Percentiles rank a stretch among this genome's conserved stretches.
phyloP scores from a whole-genome alignment of 306 rosid genomes.

The Lathyrus sativus region DNA sequence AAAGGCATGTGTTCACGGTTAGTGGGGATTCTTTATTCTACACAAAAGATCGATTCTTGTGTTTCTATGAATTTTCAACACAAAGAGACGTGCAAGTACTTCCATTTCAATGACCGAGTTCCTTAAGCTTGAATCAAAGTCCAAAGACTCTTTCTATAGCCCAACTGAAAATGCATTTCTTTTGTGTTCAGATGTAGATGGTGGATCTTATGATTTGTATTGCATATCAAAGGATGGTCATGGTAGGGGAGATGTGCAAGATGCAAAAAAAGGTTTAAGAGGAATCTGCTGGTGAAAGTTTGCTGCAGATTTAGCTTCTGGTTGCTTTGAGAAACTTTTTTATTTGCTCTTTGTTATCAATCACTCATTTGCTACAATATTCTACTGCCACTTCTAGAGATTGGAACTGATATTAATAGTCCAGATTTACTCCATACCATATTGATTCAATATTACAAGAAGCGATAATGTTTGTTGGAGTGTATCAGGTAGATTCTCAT shows the following conservation, averaged over 20 bases:
- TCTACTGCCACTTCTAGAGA: no score
- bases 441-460: no score
- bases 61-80: constrained; percentile 75
- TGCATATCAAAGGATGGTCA: constrained; percentile 69
- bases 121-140: constrained; percentile 73
- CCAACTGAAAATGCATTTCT: constrained; percentile 92
- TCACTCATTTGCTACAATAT: no score
- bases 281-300: no score
- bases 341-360: no score
- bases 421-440: no score
- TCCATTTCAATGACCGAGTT: constrained; percentile 86
- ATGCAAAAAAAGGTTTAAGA: constrained; percentile 87
- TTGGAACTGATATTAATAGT: no score
- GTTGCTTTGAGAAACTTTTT: no score
- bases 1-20: constrained; percentile 83
- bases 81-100: constrained; percentile 81
- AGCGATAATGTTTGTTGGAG: no score
- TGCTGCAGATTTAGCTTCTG: no score
- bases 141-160: constrained; percentile 86
- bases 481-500: no score
- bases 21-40: constrained; percentile 84
- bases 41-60: constrained; percentile 80
- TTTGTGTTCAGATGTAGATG: constrained; percentile 85
- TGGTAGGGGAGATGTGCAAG: constrained; percentile 79
- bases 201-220: constrained; percentile 89